A percentile compares a stretch with the other conserved stretches of the same genome.
Evolutionary conservation across 2,329 filamentous ascomycete genomes (phyloP).

Genomic region (Cephalotrichum gorgonifer): DNA sequence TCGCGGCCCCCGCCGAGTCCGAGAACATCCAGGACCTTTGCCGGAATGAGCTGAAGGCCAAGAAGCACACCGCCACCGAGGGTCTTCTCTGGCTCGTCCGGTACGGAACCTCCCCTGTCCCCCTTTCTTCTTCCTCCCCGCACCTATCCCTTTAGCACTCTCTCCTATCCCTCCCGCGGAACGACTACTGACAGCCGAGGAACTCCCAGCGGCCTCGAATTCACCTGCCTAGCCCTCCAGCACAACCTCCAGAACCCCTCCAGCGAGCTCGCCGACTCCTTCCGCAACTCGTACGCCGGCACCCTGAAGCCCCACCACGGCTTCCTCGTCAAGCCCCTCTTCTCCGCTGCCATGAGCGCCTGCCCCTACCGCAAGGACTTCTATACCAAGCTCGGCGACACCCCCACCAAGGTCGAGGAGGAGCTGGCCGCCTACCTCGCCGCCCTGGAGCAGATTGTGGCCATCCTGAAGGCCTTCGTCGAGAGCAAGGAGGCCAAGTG

Average conservation of each 20-base stretch:
- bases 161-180: background rate
- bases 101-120: slow-evolving; percentile 34
- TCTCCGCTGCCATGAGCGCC: slow-evolving; percentile 85
- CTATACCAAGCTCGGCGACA: slow-evolving; percentile 72
- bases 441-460: slow-evolving; percentile 68
- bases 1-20: slow-evolving; percentile 69
- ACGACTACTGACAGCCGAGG: slow-evolving; percentile 6
- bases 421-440: slow-evolving; percentile 63
- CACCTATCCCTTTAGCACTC: background rate
- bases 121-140: background rate
- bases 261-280: slow-evolving; percentile 76
- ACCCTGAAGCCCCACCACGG: slow-evolving; percentile 90
- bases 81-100: slow-evolving; percentile 85
- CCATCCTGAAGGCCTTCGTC: slow-evolving; percentile 58
- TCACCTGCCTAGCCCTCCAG: slow-evolving; percentile 76
- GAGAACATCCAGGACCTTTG: slow-evolving; percentile 76
- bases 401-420: slow-evolving; percentile 49
- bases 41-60: slow-evolving; percentile 76
- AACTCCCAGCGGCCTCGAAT: slow-evolving; percentile 73
- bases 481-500: slow-evolving; percentile 47
- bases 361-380: slow-evolving; percentile 92
- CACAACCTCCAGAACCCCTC: slow-evolving; percentile 58
- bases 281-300: slow-evolving; percentile 71
- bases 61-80: slow-evolving; percentile 82
- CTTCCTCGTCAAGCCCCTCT: slow-evolving; percentile 83